Percentiles rank a stretch among this genome's conserved stretches.
These are phyloP conservation scores for Rhododendron ferrugineum DNA, from an alignment of 148 eudicot genomes.

Conservation along the genomic window DNA sequence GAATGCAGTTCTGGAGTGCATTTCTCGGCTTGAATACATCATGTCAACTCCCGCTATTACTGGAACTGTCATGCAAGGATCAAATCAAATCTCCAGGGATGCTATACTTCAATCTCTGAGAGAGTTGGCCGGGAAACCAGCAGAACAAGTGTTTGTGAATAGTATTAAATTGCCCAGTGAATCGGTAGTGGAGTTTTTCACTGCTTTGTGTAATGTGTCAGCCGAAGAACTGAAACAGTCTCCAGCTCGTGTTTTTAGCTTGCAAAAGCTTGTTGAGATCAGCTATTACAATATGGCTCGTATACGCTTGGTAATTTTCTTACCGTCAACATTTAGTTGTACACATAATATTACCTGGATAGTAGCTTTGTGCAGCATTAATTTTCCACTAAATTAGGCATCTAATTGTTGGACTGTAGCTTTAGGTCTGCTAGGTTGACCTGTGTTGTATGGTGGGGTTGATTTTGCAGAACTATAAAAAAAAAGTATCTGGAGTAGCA, in stretches of 20 bases:
- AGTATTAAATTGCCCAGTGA: conserved; percentile 91
- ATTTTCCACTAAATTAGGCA: background rate
- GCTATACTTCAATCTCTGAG: conserved; percentile 79
- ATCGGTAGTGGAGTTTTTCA: conserved; percentile 94
- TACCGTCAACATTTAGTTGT: background rate
- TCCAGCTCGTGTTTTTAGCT: conserved; percentile 95
- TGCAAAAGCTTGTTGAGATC: conserved; percentile 96
- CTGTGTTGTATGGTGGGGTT: background rate
- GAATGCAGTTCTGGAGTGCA: conserved; percentile 91
- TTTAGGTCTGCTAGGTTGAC: background rate
- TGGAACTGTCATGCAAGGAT: conserved; percentile 86
- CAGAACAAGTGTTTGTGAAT: conserved; percentile 86
- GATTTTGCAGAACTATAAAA: background rate
- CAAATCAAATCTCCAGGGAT: conserved; percentile 94
- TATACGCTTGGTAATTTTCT: conserved; percentile 82
- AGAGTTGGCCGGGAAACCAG: conserved; percentile 86
- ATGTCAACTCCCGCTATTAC: conserved; percentile 74
- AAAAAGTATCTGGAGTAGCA: background rate
- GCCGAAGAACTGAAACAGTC: conserved; percentile 88
- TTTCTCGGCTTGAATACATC: conserved; percentile 86
- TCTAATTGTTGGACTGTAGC: background rate
- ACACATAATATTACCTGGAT: background rate
- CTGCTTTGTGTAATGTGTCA: conserved; percentile 87
- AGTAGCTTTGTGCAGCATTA: background rate
- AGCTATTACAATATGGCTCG: conserved; percentile 99